Percentiles rank a stretch among this genome's conserved stretches.
phyloP scores from a whole-genome alignment of 2,329 filamentous ascomycete genomes.

The Chaetomiaceae sp. region DNA sequence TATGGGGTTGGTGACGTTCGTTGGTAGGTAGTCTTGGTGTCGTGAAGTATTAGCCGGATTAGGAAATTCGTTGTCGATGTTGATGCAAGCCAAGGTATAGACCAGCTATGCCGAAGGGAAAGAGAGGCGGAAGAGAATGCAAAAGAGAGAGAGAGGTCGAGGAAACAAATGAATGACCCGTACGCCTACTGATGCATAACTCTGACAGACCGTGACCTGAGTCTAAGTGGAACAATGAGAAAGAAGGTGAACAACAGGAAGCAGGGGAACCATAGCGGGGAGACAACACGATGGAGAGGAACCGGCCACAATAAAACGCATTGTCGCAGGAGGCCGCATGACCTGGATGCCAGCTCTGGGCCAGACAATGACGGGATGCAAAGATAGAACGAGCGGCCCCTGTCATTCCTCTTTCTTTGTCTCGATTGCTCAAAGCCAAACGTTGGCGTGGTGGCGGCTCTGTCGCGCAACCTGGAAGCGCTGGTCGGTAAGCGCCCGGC shows the following conservation, averaged over 20 bases:
- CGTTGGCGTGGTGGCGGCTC: constrained; percentile 5
- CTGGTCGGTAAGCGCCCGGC: constrained; percentile 21
- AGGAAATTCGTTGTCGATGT: constrained; percentile 7
- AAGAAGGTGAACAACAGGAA: constrained; percentile 5
- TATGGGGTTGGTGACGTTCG: constrained; percentile 1
- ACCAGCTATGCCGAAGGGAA: constrained; percentile 18
- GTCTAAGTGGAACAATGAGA: constrained; percentile 5
- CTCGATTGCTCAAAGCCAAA: constrained; percentile 10
- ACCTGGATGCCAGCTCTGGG: no score
- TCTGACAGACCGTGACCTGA: not conserved
- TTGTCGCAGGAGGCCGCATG: not conserved
- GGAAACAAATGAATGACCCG: constrained; percentile 4
- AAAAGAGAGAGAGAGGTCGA: constrained; percentile 9
- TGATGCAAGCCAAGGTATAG: constrained; percentile 6
- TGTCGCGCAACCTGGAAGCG: no score
- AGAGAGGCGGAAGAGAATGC: not conserved
- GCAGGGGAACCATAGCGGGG: constrained; percentile 14
- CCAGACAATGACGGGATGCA: constrained; percentile 3
- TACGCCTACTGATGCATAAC: constrained; percentile 8
- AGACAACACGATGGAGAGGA: constrained; percentile 6
- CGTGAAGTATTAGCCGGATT: constrained; percentile 6
- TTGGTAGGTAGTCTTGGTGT: not conserved
- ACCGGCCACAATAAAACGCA: constrained; percentile 12
- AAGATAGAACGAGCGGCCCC: constrained; percentile 10
- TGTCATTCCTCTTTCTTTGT: constrained; percentile 12